Percentiles rank a stretch among this genome's conserved stretches.
phyloP scores from a whole-genome alignment of 441 rosid species.

The Flueggea neowawraea region DNA sequence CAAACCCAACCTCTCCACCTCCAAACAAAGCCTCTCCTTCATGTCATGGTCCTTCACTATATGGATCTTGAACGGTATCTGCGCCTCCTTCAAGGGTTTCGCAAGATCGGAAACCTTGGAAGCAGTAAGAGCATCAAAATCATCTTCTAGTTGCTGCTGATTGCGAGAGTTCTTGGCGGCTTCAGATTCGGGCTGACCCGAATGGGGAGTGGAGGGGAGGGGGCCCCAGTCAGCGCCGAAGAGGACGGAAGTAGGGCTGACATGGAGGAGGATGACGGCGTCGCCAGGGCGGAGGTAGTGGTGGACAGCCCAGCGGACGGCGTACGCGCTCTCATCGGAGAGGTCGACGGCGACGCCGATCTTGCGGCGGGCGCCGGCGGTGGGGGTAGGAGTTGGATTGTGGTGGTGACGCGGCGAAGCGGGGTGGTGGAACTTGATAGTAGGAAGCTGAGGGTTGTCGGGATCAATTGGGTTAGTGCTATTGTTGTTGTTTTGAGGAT shows the following conservation, averaged over 20 bases:
- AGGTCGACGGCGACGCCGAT: slow-evolving; percentile 88
- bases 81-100: slow-evolving; percentile 71
- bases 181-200: too few relatives aligned
- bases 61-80: slow-evolving; percentile 80
- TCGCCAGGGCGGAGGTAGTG: slow-evolving; percentile 89
- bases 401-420: slow-evolving; percentile 53
- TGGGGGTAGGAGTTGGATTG: slow-evolving; percentile 58
- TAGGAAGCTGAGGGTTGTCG: slow-evolving; percentile 70
- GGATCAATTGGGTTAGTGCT: slow-evolving; percentile 39
- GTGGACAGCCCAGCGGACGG: slow-evolving; percentile 80
- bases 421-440: slow-evolving; percentile 70
- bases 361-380: slow-evolving; percentile 77
- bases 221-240: slow-evolving; percentile 98
- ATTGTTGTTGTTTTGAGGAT: slow-evolving; percentile 17
- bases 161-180: not conserved
- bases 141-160: slow-evolving; percentile 64
- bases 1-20: too few relatives aligned
- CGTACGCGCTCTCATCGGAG: slow-evolving; percentile 73
- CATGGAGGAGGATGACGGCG: slow-evolving; percentile 85
- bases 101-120: slow-evolving; percentile 74
- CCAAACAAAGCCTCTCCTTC: too few relatives aligned
- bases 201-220: slow-evolving; percentile 7
- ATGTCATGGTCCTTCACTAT: slow-evolving; percentile 91
- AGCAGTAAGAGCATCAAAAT: slow-evolving; percentile 69
- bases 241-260: slow-evolving; percentile 81